Evolutionary conservation across 768 basidiomycete genomes (phyloP), one percentile per base, ranked within the genome.

Genomic region (Suillus decipiens): DNA sequence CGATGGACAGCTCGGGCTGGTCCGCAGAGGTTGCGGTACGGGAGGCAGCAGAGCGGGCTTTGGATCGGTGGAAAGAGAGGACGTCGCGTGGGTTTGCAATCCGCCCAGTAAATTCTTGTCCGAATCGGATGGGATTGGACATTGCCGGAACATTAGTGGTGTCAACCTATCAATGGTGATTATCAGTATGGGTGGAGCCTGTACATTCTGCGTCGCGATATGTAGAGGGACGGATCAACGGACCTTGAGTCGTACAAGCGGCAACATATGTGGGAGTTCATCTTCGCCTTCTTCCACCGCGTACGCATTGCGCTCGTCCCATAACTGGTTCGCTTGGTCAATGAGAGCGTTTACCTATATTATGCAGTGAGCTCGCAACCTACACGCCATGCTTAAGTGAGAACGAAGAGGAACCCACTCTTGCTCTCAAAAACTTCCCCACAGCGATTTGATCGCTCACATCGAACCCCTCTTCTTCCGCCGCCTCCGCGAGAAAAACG

Each of bases 11-110:
- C 65, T 93, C 90, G 0, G 95, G 94, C 64, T 89, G 79, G 69
- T 94, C 92, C 17, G 88, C 84, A 11, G 77, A 76, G 53, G 94
- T 88, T 66, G 92, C 92, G 33, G 75, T 76, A 31, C 82, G 78
- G 62, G 80, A 69, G 0, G 82, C 78, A 33, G 80, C 67, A 1
- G 66, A 43, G 19, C 73, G 73, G 3, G 70, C 53, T 76, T 93
- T 94, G 47, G 89, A 82, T 24, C 93, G 89, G 73, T 94, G 89
- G 78, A 97, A 99, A 41, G 93, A 85, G 34, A 99, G 85, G 28
- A 97, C 85, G 72, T 99, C 96, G 33, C 94, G 85, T 17, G 97
- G 96, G 72, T 99, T 99, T 12, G 97, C 97, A 41, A 99, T 84
- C 24, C 84, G 84, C 1, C 93, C 93, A 67, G 89, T 85, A 75